Base-by-base conservation (phyloP, 1,284 basidiomycete species). In the Tetrapyrgos nigripes region DNA sequence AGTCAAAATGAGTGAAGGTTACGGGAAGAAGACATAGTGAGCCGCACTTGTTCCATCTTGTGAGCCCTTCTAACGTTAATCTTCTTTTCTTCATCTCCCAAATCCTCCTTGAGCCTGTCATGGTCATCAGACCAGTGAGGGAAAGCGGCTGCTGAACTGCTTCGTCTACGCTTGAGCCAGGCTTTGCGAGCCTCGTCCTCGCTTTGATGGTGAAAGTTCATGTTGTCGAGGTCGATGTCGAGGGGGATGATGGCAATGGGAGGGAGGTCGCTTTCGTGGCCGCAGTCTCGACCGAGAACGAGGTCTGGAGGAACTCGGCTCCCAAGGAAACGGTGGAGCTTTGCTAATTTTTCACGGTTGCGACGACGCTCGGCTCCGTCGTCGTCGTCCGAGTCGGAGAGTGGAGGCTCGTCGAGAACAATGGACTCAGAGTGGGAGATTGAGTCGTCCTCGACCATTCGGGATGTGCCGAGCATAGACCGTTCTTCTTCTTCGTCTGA, bases 11-110 rank as follows among this genome's bases (percentile, higher is more conserved):
- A 59, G 49, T 58, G 62, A 29, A 55, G 58, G 24, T 45, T 50
- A 33, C 45, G 40, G 57, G 21, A 61, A 27, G 17, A 37, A 50
- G 23, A 29, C 6, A 10, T 6, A 21, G n/a, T 19, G 24, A 8
- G 37, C 72, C 79, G 47, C 57, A 90, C 91, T 85, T 89, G 88
- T 73, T 93, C 90, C 90, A 93, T 92, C 75, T 93, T 93, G 66
- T 87, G 79, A 29, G 91, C 91, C 50, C 91, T 76, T 54, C 86
- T 81, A 50, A 93, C 91, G 66, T 89, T 91, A 68, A 89, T 81
- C 14, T 88, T 87, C 74, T 91, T 91, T 68, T 92, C 91, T 62
- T 76, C 79, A 27, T 84, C 83, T 62, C 85, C 82, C 50, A 92
- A 78, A 58, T 89, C 86, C 67, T 86, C 88, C 71, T 83, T 87